Base-by-base conservation (phyloP, 495 filamentous ascomycete species). In the Aspergillus nidulans region DNA sequence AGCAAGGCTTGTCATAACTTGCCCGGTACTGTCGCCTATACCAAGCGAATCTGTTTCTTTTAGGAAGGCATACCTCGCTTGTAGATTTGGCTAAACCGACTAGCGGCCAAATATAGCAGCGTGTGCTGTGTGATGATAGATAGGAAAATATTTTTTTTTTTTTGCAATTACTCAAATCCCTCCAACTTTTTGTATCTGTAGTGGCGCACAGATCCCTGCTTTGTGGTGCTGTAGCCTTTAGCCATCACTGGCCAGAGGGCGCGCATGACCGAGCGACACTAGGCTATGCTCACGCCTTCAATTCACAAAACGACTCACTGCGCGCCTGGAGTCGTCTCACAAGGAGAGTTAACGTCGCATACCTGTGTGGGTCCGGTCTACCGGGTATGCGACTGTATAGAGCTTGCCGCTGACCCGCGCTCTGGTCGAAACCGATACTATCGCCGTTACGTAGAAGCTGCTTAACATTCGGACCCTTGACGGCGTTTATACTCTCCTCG, bases 1-100 rank as follows among this genome's bases (percentile, higher is more conserved):
- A 63, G 71, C 39, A 20, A 89, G 20, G 39, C 16, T 36, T 16
- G n/a, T 13, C 5, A 7, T 36, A 16, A 5, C 12, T 20, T 8
- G 28, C 28, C 36, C 20, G 1, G 59, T 41, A n/a, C 9, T 12
- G 36, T 39, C 47, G 18, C 23, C 46, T 53, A 1, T 53, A 9
- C 34, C 34, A 23, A 23, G 41, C 26, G 41, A 30, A 19, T 18
- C 10, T 46, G n/a, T 38, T 30, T 39, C 15, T 18, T n/a, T 4
- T 9, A 5, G 36, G n/a, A 12, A 8, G 36, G 36, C 8, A 36
- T 39, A 21, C 50, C 20, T 52, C n/a, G 25, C 21, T 25, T 42
- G 49, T 28, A 52, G 28, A 42, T 42, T 38, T 40, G 30, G 24
- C 50, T 44, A 24, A 8, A 32, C 6, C 34, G 24, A 20, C 19